Evolutionary conservation across 495 filamentous ascomycete genomes (phyloP).

Genomic region (Penicillium cosmopolitanum): DNA sequence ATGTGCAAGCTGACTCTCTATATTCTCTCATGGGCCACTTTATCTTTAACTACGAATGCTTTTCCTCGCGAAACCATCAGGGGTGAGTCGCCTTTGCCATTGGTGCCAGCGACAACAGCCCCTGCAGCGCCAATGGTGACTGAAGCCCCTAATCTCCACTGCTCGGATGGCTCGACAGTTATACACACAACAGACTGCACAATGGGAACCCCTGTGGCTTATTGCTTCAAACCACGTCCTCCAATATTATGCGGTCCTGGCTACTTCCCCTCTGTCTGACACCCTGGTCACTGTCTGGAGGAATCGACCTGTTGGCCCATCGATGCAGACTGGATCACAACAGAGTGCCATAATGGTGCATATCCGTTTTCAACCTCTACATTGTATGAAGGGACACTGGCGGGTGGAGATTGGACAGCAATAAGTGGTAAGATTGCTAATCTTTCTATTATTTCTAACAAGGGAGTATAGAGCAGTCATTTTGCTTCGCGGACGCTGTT

Average conservation of each 20-base stretch:
- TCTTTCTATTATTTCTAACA: too few relatives aligned
- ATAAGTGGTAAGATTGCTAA: slow-evolving; percentile 19
- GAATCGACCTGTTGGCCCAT: slow-evolving; percentile 31
- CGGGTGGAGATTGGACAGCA: slow-evolving; percentile 21
- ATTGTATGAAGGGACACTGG: slow-evolving; percentile 26
- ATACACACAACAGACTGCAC: slow-evolving; percentile 37
- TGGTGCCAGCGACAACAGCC: slow-evolving; percentile 6
- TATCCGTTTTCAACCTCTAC: slow-evolving; percentile 28
- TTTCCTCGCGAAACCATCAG: slow-evolving; percentile 18
- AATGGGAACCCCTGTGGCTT: slow-evolving; percentile 27
- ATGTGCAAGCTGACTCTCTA: too few relatives aligned
- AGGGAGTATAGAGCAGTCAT: too few relatives aligned
- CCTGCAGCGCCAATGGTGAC: slow-evolving; percentile 18
- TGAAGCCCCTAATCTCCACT: slow-evolving; percentile 20
- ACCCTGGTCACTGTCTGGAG: slow-evolving; percentile 34
- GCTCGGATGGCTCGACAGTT: slow-evolving; percentile 26
- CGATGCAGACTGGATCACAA: slow-evolving; percentile 32
- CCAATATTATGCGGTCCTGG: slow-evolving; percentile 26
- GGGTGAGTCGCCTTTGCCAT: neutral
- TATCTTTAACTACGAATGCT: slow-evolving; percentile 5
- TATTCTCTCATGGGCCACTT: neutral
- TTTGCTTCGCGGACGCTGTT: too few relatives aligned
- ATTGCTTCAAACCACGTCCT: slow-evolving; percentile 22
- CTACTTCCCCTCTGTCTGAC: slow-evolving; percentile 33
- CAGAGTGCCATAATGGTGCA: slow-evolving; percentile 31